Conservation (phyloP, 768 basidiomycete species). For the Termitomyces sp. region DNA sequence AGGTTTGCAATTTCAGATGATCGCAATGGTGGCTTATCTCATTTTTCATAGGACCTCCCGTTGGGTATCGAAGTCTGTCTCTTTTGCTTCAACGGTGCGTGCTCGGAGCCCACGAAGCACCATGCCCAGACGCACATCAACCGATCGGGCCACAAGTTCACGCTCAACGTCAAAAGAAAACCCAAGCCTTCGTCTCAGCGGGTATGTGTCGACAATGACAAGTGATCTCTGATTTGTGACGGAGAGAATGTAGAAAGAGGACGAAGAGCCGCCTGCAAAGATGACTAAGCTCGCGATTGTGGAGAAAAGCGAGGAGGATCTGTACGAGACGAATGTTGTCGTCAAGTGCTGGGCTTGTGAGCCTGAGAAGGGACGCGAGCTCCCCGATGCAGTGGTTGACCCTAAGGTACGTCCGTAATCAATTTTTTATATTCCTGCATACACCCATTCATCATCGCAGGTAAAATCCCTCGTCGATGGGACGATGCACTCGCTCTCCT, state of each 20-base stretch:
- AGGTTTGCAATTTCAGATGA: constrained; percentile 39
- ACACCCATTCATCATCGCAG: constrained; percentile 11
- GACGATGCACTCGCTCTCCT: constrained; percentile 79
- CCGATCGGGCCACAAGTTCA: constrained; percentile 70
- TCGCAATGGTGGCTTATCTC: not conserved
- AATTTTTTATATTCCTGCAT: not conserved
- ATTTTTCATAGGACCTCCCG: constrained; percentile 52
- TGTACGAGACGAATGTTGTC: constrained; percentile 62
- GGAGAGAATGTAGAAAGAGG: constrained; percentile 48
- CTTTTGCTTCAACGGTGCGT: constrained; percentile 92
- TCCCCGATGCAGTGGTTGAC: constrained; percentile 33
- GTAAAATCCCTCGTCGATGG: constrained; percentile 54
- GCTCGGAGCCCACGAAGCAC: constrained; percentile 53
- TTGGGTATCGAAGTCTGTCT: constrained; percentile 88
- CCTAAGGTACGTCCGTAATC: constrained; percentile 24
- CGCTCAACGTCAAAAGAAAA: constrained; percentile 75
- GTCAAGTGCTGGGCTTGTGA: constrained; percentile 81
- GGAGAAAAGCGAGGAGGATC: constrained; percentile 49
- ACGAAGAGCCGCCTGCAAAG: constrained; percentile 82
- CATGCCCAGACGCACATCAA: constrained; percentile 72
- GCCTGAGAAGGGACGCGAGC: constrained; percentile 36
- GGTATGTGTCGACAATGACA: constrained; percentile 39
- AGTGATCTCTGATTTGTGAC: not conserved
- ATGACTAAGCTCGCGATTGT: constrained; percentile 85
- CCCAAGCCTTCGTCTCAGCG: constrained; percentile 59